These are phyloP conservation scores for Talaromyces trachyspermus DNA, from an alignment of 495 filamentous ascomycete genomes.

Conservation along the genomic window DNA sequence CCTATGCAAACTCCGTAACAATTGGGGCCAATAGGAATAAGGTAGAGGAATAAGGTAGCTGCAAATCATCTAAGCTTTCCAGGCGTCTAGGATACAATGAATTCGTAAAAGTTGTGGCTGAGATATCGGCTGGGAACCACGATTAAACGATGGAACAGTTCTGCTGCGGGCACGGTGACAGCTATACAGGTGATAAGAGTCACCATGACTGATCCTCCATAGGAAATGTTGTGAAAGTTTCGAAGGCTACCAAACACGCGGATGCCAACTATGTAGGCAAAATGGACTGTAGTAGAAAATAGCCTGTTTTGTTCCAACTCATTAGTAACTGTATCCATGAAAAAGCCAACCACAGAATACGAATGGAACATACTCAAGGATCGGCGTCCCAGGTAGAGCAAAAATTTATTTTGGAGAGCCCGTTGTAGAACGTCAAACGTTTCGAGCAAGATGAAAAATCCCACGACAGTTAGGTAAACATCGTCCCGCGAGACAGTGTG, in stretches of 20 bases:
- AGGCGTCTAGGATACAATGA: constrained; percentile 27
- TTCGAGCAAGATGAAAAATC: constrained; percentile 24
- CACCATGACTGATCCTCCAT: constrained; percentile 2
- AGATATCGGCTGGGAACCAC: constrained; percentile 2
- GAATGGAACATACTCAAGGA: neutral
- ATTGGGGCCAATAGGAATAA: too few species aligned
- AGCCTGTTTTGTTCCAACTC: constrained; percentile 6
- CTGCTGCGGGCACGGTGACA: neutral
- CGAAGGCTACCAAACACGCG: constrained; percentile 3
- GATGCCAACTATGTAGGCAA: constrained; percentile 7
- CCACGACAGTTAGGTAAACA: constrained; percentile 25
- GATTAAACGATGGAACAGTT: constrained; percentile 7
- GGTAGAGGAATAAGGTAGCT: too few species aligned
- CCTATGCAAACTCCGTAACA: too few species aligned
- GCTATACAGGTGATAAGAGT: constrained; percentile 6
- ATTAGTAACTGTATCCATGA: neutral
- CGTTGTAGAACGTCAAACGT: constrained; percentile 19
- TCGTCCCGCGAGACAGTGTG: constrained; percentile 26
- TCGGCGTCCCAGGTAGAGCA: constrained; percentile 7
- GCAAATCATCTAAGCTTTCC: too few species aligned
- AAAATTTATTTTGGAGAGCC: constrained; percentile 11
- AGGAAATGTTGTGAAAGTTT: neutral
- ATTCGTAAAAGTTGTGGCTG: constrained; percentile 7
- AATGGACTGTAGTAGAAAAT: constrained; percentile 6
- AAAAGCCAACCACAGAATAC: neutral